These are phyloP conservation scores for Musa schizocarpa DNA, from an alignment of 176 grass and related monocot genomes.

Conservation along the genomic window DNA sequence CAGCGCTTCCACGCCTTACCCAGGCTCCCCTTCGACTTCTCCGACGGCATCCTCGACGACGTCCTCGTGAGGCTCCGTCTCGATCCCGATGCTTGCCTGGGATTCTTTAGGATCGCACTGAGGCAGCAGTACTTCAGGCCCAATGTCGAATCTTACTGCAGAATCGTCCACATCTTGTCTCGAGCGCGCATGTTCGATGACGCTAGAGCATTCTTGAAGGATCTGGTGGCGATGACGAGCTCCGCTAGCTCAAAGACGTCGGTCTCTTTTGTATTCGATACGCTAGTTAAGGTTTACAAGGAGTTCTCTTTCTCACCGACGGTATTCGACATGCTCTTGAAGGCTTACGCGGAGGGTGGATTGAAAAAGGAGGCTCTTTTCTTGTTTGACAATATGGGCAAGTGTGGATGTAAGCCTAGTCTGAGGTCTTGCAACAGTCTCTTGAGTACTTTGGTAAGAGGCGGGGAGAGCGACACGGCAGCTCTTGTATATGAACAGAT, in stretches of 20 bases:
- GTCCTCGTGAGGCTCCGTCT: conserved; percentile 60
- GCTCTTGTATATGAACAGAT: conserved; percentile 64
- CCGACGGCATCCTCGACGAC: conserved; percentile 47
- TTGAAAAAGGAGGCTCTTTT: conserved; percentile 44
- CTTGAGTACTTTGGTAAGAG: conserved; percentile 52
- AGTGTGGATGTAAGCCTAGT: conserved; percentile 48
- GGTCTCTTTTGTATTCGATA: conserved; percentile 37
- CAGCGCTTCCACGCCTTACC: conserved; percentile 55
- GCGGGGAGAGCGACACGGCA: conserved; percentile 27
- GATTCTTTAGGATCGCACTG: conserved; percentile 48
- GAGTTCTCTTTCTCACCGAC: conserved; percentile 67
- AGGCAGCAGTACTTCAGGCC: conserved; percentile 29
- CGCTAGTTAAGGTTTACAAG: conserved; percentile 49
- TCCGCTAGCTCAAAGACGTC: conserved; percentile 1
- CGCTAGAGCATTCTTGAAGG: conserved; percentile 38
- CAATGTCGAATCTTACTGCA: conserved; percentile 45
- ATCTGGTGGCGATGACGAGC: conserved; percentile 26
- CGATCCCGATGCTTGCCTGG: conserved; percentile 44
- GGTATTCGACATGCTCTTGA: conserved; percentile 80
- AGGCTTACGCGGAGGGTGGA: conserved; percentile 34
- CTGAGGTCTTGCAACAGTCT: conserved; percentile 70
- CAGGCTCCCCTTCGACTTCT: conserved; percentile 46
- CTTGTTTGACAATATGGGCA: conserved; percentile 82
- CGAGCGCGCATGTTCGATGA: conserved; percentile 43
- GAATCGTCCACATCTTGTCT: conserved; percentile 69